A percentile compares a stretch with the other conserved stretches of the same genome.
These are phyloP conservation scores for Acacia confusa DNA, from an alignment of 306 rosid genomes.

Conservation along the genomic window DNA sequence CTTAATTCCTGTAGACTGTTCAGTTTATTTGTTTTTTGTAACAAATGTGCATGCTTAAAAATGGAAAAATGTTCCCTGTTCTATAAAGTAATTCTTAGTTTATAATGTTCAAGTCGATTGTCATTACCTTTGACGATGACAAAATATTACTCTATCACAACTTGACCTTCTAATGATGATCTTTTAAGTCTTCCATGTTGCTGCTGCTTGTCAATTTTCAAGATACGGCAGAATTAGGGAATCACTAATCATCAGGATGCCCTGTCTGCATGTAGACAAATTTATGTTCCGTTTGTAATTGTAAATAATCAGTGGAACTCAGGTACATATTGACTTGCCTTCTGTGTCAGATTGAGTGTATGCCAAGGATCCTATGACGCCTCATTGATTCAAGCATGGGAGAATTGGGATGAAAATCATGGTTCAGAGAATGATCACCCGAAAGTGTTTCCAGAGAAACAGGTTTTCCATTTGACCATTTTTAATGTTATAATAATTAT, in stretches of 20 bases:
- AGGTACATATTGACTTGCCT: conserved; percentile 32
- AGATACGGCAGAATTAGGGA: background rate
- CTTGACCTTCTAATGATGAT: background rate
- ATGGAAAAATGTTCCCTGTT: background rate
- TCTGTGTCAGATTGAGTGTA: conserved; percentile 60
- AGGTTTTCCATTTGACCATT: conserved; percentile 50
- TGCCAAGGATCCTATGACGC: conserved; percentile 82
- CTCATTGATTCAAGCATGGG: conserved; percentile 77
- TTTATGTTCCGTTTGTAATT: background rate
- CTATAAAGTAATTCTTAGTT: background rate
- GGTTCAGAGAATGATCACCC: conserved; percentile 92
- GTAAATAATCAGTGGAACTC: conserved; percentile 6
- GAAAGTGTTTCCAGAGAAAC: conserved; percentile 70
- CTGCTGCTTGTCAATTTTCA: background rate
- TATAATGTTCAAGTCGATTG: background rate
- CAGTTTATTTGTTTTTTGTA: background rate
- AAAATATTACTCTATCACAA: background rate
- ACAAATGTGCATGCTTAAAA: background rate
- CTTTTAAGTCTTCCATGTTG: background rate
- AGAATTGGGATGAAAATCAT: conserved; percentile 68
- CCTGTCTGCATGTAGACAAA: background rate
- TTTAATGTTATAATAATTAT: background rate
- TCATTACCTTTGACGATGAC: background rate
- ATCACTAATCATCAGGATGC: background rate
- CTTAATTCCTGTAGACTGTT: background rate